These are phyloP conservation scores for Epichloe amarillans DNA, from an alignment of 2,329 filamentous ascomycete species.

Conservation along the genomic window DNA sequence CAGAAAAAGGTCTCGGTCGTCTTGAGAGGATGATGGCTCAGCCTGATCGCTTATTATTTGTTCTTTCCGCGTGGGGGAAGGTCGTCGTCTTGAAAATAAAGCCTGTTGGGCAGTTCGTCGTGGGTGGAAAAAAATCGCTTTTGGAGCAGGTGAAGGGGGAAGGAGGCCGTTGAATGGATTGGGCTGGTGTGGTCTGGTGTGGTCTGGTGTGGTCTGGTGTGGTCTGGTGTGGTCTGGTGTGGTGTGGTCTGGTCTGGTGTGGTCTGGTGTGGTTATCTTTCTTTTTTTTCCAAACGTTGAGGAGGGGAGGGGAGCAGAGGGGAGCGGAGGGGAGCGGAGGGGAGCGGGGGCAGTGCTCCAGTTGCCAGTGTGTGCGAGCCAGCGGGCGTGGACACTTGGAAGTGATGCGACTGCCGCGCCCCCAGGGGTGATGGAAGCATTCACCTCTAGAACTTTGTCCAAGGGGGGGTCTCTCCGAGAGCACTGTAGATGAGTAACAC, in stretches of 20 bases:
- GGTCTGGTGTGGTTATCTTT: constrained; percentile 2
- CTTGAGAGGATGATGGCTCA: neutral
- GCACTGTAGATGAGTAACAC: too few species aligned
- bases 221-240: neutral
- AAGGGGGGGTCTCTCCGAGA: too few species aligned
- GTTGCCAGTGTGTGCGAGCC: neutral
- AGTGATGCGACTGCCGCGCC: too few species aligned
- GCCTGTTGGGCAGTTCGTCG: constrained; percentile 5
- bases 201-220: too few species aligned
- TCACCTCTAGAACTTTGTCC: too few species aligned
- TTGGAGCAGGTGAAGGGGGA: constrained; percentile 3
- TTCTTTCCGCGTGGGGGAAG: neutral
- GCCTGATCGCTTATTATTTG: neutral
- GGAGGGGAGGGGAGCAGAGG: neutral
- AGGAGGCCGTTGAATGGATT: neutral
- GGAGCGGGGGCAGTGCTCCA: neutral
- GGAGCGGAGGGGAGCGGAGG: too few species aligned
- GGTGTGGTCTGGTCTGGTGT: neutral
- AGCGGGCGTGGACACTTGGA: neutral
- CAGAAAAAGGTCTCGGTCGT: constrained; percentile 6
- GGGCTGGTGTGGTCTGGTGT: neutral
- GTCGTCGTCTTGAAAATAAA: neutral
- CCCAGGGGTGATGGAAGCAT: too few species aligned
- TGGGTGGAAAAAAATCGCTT: constrained; percentile 1
- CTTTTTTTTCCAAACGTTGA: constrained; percentile 2